Base-by-base conservation (phyloP, 352 stramenopile species). In the Phytophthora ohioensis region DNA sequence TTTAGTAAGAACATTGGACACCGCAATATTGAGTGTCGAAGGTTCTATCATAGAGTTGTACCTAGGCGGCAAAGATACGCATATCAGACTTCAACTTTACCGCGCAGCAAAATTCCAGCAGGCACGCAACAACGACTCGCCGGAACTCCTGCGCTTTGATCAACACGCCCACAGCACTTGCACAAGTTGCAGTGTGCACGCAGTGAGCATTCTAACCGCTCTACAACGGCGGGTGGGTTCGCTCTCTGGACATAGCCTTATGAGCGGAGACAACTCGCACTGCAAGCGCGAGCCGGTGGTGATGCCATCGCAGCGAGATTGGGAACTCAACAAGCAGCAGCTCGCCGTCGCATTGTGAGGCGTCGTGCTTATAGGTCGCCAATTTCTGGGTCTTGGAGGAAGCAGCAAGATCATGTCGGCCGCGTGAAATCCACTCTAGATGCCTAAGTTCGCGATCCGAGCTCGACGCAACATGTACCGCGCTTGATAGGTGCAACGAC, bases 41-140 rank as follows among this genome's bases (percentile, higher is more conserved):
- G 56, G 52, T 35, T 53, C 46, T 54, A 31, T 63, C 56, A 43
- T 63, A 63, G 42, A 63, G 56, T 63, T 63, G 56, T 63, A 62
- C 41, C 9, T 11, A 11, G 13, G 56, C 56, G 27, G 56, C 34
- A 63, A 63, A 63, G 56, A 63, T 63, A 63, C 56, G 56, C 56
- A 54, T 62, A 43, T 47, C 36, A 46, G 21, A 8, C 42, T 63
- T 31, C 12, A 38, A 10, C 17, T 17, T 17, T 17, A 17, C 17
- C 7, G 12, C 17, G 17, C 9, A 30, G 21, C 38, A 43, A 43
- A 32, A n/a, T 8, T 51, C 4, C 45, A 51, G 3, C n/a, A 31
- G 15, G 10, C 35, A 4, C 7, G 30, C 48, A 12, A 8, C n/a
- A 54, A 54, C 27, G 47, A 39, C 31, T 56, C 48, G 48, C 51